Base-by-base conservation (phyloP, 176 grass and related monocot genomes). In the Paspalum vaginatum region DNA sequence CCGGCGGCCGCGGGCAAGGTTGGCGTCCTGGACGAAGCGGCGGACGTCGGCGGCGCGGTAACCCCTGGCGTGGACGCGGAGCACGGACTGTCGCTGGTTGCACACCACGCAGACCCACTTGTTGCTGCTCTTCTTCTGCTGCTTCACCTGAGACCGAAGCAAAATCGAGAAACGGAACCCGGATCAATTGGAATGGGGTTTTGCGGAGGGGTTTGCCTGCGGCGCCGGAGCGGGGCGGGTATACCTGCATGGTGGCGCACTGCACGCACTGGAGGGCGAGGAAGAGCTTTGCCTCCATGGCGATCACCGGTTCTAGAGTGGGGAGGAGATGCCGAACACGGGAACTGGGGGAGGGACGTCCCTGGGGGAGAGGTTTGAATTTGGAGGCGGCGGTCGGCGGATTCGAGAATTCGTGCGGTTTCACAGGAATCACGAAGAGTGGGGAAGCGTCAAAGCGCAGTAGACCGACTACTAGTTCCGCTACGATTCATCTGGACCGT, bases 81-180 rank as follows among this genome's bases (percentile, higher is more conserved):
- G 78, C 63, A 90, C 80, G 52, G 91, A 94, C 87, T 97, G 94
- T 71, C 85, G 77, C 79, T 90, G 85, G 83, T 97, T 97, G 74
- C 95, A 97, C 40, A 97, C 89, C 68, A 48, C 89, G 80, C 95
- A 97, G 16, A 87, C 87, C 95, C 95, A 97, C 48, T 90, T 97
- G 85, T 82, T 87, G 87, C 41, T 85, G 73, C 89, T 88, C 68
- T 92, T 97, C 87, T 88, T 92, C 89, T 92, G 83, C 86, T 85
- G 94, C 90, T 97, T 97, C 53, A 94, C 94, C 94, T 97, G 87
- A 70, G 45, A 61, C 61, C 18, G 12, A 48, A 26, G 39, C 44
- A 24, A 47, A 51, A n/a, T 41, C 37, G 18, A 26, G 16, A 79
- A 68, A 57, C 39, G 18, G 21, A 62, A 32, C n/a, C n/a, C 44